Evolutionary conservation across 169 alveolate species (phyloP).

Genomic region (Plasmodium gonderi): DNA sequence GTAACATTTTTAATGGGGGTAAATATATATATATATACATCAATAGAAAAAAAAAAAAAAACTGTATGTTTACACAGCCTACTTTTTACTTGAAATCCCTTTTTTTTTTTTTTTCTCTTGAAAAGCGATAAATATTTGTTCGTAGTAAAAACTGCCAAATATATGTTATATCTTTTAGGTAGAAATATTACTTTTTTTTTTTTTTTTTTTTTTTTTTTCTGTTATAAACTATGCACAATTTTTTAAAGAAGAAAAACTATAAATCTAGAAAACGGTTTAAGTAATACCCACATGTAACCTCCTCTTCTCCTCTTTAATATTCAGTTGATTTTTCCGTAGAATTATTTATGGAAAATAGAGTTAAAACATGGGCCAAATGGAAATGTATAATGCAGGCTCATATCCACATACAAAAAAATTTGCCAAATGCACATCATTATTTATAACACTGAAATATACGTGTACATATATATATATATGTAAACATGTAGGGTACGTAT

Average conservation of each 20-base stretch:
- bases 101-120: not conserved
- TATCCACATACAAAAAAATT: not conserved
- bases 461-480: too few species aligned
- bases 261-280: not conserved
- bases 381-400: not conserved
- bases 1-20: not conserved
- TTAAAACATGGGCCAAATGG: not conserved
- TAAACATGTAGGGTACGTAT: too few species aligned
- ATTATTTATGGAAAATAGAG: not conserved
- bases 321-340: not conserved
- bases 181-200: not conserved
- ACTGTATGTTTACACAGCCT: too few species aligned
- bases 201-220: not conserved
- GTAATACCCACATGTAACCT: not conserved
- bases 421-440: not conserved
- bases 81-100: too few species aligned
- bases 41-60: too few species aligned
- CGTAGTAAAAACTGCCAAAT: not conserved
- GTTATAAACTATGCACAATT: not conserved
- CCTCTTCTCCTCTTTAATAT: not conserved
- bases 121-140: not conserved
- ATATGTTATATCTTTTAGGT: not conserved
- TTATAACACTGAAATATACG: too few species aligned
- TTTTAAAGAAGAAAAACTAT: not conserved
- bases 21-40: too few species aligned